phyloP scores from a whole-genome alignment of 1,284 basidiomycete species.

The Cerrena zonata region DNA sequence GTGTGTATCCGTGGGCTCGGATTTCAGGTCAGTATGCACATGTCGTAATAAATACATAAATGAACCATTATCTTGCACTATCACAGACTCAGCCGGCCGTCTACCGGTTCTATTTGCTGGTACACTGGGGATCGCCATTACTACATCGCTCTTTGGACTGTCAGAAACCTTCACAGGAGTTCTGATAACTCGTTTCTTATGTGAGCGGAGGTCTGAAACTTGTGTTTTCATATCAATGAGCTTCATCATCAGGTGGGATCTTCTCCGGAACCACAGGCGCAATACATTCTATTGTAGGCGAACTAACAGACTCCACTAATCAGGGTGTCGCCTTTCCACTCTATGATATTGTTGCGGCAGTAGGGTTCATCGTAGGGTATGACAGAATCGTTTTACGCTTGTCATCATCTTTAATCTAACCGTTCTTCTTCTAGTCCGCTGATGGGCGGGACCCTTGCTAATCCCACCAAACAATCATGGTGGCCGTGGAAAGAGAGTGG shows the following conservation, averaged over 20 bases:
- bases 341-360: conserved; percentile 54
- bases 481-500: too few relatives aligned
- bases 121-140: conserved; percentile 42
- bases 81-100: conserved; percentile 55
- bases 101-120: conserved; percentile 56
- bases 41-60: not conserved
- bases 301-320: conserved; percentile 64
- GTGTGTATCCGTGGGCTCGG: conserved; percentile 31
- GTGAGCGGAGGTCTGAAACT: conserved; percentile 8
- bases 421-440: conserved; percentile 40
- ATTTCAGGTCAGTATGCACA: conserved; percentile 25
- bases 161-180: conserved; percentile 43
- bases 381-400: conserved; percentile 6
- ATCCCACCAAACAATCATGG: conserved; percentile 38
- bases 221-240: not conserved
- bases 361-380: conserved; percentile 58
- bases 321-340: conserved; percentile 57
- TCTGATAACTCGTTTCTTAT: conserved; percentile 41
- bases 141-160: conserved; percentile 50
- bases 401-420: not conserved
- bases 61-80: not conserved
- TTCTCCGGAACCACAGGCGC: conserved; percentile 58
- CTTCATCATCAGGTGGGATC: conserved; percentile 25
- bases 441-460: conserved; percentile 55
- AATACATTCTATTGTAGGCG: conserved; percentile 55